Conservation (phyloP, 108 stramenopile genomes). For the Cyclotella atomus region DNA sequence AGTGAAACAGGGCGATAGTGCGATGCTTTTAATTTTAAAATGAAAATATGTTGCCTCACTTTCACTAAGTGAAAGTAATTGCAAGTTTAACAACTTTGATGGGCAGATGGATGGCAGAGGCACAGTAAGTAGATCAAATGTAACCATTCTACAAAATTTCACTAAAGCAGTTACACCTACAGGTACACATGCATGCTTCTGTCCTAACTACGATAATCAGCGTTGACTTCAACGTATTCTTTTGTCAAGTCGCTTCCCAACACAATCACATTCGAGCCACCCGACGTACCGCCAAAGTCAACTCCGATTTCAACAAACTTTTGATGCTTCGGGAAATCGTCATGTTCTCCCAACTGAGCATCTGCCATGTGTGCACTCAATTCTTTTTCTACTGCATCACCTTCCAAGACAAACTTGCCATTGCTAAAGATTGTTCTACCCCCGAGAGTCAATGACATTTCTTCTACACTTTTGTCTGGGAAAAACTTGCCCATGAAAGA, state of each 20-base stretch:
- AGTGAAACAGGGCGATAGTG: too few relatives aligned
- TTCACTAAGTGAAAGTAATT: too few relatives aligned
- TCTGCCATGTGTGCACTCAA: slow-evolving; percentile 90
- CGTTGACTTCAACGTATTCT: slow-evolving; percentile 96
- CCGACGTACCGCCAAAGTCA: slow-evolving; percentile 71
- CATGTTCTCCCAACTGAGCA: slow-evolving; percentile 77
- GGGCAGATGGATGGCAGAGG: too few relatives aligned
- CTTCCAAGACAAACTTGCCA: slow-evolving; percentile 93
- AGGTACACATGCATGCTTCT: too few relatives aligned
- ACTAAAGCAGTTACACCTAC: too few relatives aligned
- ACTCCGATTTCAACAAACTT: slow-evolving; percentile 89
- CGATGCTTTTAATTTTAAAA: too few relatives aligned
- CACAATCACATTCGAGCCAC: slow-evolving; percentile 65
- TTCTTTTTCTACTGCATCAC: slow-evolving; percentile 87
- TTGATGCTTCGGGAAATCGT: slow-evolving; percentile 91
- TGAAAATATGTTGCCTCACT: too few relatives aligned
- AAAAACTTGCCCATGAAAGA: slow-evolving; percentile 91
- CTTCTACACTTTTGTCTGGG: slow-evolving; percentile 53
- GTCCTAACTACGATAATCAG: slow-evolving; percentile 95
- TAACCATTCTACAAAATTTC: too few relatives aligned
- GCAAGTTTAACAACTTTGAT: too few relatives aligned
- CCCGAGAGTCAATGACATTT: slow-evolving; percentile 82
- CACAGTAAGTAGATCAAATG: too few relatives aligned
- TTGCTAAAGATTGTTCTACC: slow-evolving; percentile 88
- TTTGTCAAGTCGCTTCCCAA: slow-evolving; percentile 94